Evolutionary conservation across 306 rosid species (phyloP), one percentile per base, ranked within the genome.

Genomic region (Hippophae rhamnoides): DNA sequence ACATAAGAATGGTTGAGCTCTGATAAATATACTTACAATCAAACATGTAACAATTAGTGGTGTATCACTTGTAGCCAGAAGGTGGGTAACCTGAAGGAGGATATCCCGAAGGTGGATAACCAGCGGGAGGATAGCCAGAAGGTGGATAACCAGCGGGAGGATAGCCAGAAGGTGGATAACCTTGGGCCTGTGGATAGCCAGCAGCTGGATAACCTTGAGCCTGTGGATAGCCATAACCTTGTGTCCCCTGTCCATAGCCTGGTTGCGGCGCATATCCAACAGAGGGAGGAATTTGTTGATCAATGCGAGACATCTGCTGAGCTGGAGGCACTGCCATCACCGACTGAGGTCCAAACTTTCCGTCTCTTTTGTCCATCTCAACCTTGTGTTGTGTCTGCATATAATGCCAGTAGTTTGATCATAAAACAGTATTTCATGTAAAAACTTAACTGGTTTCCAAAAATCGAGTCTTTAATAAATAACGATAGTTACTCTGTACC

Each of bases 331-430:
- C 72, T 44, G 74, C 57, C 89, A 82, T 80, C 38, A 31, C 74
- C 43, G 71, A 73, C 47, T 64, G 78, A 23, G 81, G 78, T 47
- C 77, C 87, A 58, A 82, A 62, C 68, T 62, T 82, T 54, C 89
- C 87, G 53, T 87, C 89, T 13, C 94, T 80, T 77, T 78, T 84
- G 72, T 87, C 84, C 84, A 84, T 72, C 76, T 84, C 89, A 56
- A 84, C 5, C 75, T 82, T 82, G 84, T 87, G 96, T 48, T 87
- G 96, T 11, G 96, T 84, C 94, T 87, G 86, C 79, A 8, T 45
- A 0, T 18, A 66, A 53, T 40, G 23, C 23, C 63, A 44, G 38
- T 31, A 31, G 4, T 0, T 31, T 31, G 38, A 31, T 31, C 38
- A 31, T 2, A 31, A 31, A 31, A 31, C 4, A 31, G 38, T 31